Base-by-base conservation (phyloP, 2,329 filamentous ascomycete genomes). In the Chlorencoelia australis region DNA sequence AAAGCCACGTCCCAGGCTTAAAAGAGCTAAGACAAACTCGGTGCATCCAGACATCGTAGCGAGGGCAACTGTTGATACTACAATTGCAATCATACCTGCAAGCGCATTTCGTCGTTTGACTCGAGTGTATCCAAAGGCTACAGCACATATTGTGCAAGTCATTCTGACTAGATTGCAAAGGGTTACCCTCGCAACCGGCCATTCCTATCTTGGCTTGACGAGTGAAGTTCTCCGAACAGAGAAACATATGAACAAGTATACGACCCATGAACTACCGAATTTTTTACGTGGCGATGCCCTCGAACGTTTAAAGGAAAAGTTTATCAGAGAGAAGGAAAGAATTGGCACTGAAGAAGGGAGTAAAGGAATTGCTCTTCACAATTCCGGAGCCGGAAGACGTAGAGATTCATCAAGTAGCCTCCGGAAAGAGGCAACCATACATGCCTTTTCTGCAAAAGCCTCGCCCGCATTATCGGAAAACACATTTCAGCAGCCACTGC, bases 31-130 rank as follows among this genome's bases (percentile, higher is more conserved):
- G 20, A 73, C 75, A 8, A 81, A 79, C 46, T 96, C 91, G 10
- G 87, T 85, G 0, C 91, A 98, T 60, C 91, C 91, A 8, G 91
- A 98, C 54, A 91, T 98, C 44, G 86, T 98, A 46, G 91, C 89
- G n/a, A 75, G 91, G 46, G 91, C 91, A 5, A 93, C 87, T 11
- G 82, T 93, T 16, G 93, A 98, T 56, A 98, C 91, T 0, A 98
- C 93, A 0, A 95, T 98, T 59, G 91, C 91, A 5, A 93, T 98
- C 45, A 98, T 98, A 39, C 93, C 93, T 1, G 91, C 91, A 1
- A 94, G 87, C 55, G 93, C 91, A 3, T 98, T 98, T 52, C 78
- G 87, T 35, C 79, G 93, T 7, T 67, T 98, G 35, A 98, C 94
- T 33, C 78, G 85, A 53, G 80, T 95, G 16, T 98, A 96, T 51